phyloP scores from a whole-genome alignment of 169 alveolate genomes.

The Plasmodium gonderi region DNA sequence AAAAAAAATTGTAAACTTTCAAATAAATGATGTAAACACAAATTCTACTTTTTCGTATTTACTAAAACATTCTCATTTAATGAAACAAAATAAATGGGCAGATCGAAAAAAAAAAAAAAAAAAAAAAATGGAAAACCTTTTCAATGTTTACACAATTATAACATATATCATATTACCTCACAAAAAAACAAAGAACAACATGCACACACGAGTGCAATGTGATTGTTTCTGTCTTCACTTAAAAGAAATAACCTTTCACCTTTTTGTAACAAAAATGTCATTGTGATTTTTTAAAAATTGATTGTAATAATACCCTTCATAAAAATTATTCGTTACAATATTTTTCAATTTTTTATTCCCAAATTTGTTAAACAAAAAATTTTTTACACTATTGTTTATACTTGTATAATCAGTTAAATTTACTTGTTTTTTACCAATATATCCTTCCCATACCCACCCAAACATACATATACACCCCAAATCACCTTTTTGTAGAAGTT shows the following conservation, averaged over 20 bases:
- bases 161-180: neutral
- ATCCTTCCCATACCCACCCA: too few relatives aligned
- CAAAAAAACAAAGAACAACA: neutral
- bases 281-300: neutral
- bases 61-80: neutral
- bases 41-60: neutral
- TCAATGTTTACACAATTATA: neutral
- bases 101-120: neutral
- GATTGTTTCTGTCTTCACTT: neutral
- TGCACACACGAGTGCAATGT: neutral
- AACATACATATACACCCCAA: neutral
- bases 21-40: neutral
- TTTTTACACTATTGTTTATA: neutral
- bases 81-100: neutral
- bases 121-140: neutral
- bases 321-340: neutral
- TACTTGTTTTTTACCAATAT: neutral
- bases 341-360: neutral
- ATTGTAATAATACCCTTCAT: neutral
- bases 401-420: neutral
- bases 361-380: neutral
- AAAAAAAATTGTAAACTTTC: conserved; percentile 28
- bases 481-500: neutral
- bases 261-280: neutral
- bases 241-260: neutral